Evolutionary conservation across 1,139 yeast genomes (phyloP).

Genomic region (Entelexis paramagnoliae): DNA sequence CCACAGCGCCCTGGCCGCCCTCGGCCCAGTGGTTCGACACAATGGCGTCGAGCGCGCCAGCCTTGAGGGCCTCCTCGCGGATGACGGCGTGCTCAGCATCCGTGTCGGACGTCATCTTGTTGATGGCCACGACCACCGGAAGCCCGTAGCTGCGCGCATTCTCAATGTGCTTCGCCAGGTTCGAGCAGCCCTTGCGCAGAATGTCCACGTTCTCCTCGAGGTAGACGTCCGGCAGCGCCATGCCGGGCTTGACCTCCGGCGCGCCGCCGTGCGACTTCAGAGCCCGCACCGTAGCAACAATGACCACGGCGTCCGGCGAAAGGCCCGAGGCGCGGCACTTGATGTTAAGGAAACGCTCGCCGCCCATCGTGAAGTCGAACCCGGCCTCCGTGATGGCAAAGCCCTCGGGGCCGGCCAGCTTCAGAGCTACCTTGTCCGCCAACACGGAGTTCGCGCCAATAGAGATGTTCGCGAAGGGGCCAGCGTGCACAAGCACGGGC

Average conservation of each 20-base stretch:
- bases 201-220: conserved; percentile 75
- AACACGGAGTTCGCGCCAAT: conserved; percentile 87
- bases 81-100: conserved; percentile 75
- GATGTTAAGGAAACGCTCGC: conserved; percentile 93
- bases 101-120: conserved; percentile 80
- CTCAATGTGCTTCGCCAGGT: conserved; percentile 80
- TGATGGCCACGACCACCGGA: conserved; percentile 93
- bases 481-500: conserved; percentile 96
- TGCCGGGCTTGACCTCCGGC: conserved; percentile 94
- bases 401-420: conserved; percentile 84
- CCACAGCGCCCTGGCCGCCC: conserved; percentile 93
- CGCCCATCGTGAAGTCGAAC: conserved; percentile 98
- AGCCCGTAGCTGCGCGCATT: conserved; percentile 80
- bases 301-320: conserved; percentile 82
- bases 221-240: conserved; percentile 78
- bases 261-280: conserved; percentile 97
- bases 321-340: conserved; percentile 91
- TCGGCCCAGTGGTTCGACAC: conserved; percentile 96
- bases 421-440: conserved; percentile 91
- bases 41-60: conserved; percentile 91
- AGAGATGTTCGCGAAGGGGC: conserved; percentile 95
- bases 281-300: conserved; percentile 96
- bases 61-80: conserved; percentile 70
- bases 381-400: conserved; percentile 97
- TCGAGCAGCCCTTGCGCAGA: conserved; percentile 74